Evolutionary conservation across 164 flowering plant species (phyloP).

Genomic region (Berberis vulgaris): DNA sequence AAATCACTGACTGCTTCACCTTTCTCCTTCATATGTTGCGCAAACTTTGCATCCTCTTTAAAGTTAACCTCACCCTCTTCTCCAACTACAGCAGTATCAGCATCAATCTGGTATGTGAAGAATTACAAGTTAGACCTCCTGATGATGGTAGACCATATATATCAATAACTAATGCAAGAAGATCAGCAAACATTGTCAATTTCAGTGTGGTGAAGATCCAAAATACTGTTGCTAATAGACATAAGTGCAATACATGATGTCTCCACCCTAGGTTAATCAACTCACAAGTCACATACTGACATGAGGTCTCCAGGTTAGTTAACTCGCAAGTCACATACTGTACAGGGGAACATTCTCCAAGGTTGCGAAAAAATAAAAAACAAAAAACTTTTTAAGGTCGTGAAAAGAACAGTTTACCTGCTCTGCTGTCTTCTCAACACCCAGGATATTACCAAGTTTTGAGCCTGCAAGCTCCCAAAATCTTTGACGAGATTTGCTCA

Average conservation of each 20-base stretch:
- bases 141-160: not conserved
- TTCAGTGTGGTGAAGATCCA: too few species aligned
- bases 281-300: too few species aligned
- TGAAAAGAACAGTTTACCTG: slow-evolving; percentile 37
- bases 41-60: slow-evolving; percentile 87
- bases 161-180: not conserved
- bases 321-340: too few species aligned
- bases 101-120: slow-evolving; percentile 59
- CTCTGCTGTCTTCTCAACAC: slow-evolving; percentile 91
- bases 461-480: slow-evolving; percentile 99
- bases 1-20: slow-evolving; percentile 96
- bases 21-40: slow-evolving; percentile 80
- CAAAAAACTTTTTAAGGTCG: too few species aligned
- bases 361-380: too few species aligned
- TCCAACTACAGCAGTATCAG: slow-evolving; percentile 90
- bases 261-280: too few species aligned
- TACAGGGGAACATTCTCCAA: too few species aligned
- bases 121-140: not conserved
- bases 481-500: slow-evolving; percentile 86
- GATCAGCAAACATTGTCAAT: too few species aligned
- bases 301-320: too few species aligned
- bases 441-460: slow-evolving; percentile 91
- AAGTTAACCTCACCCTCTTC: slow-evolving; percentile 94
- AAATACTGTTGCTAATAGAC: too few species aligned
- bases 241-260: too few species aligned